phyloP scores from a whole-genome alignment of 331 rosid species.

The Pyracantha coccinea region DNA sequence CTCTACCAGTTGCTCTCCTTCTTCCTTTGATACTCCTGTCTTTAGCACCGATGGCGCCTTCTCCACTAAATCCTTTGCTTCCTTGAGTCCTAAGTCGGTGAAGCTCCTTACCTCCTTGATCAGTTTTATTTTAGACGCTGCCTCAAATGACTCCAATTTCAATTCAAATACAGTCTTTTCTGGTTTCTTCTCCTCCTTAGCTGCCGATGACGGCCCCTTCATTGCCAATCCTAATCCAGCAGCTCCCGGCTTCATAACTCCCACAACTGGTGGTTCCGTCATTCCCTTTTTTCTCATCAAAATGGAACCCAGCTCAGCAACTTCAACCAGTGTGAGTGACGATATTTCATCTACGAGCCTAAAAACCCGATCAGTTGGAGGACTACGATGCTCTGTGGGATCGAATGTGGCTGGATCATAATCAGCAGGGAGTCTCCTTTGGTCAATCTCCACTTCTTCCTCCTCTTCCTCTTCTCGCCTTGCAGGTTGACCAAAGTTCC shows the following conservation, averaged over 20 bases:
- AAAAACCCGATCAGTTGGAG: conserved; percentile 65
- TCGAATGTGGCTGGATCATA: conserved; percentile 70
- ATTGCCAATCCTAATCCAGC: conserved; percentile 42
- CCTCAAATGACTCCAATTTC: conserved; percentile 70
- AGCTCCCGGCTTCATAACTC: conserved; percentile 59
- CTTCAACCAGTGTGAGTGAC: conserved; percentile 61
- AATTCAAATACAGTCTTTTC: conserved; percentile 66
- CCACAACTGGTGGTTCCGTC: conserved; percentile 43
- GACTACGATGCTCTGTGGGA: conserved; percentile 55
- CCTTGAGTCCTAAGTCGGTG: conserved; percentile 77
- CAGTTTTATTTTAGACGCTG: conserved; percentile 61
- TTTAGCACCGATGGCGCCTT: conserved; percentile 61
- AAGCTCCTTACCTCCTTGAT: conserved; percentile 76
- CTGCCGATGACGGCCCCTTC: conserved; percentile 32
- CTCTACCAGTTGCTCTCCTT: conserved; percentile 64
- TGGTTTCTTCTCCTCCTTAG: conserved; percentile 62
- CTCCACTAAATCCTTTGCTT: conserved; percentile 75
- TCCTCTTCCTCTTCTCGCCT: conserved; percentile 53
- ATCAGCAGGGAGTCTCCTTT: conserved; percentile 77
- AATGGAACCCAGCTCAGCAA: conserved; percentile 53
- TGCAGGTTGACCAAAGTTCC: conserved; percentile 52
- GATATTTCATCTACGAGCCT: conserved; percentile 71
- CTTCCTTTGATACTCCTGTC: conserved; percentile 72
- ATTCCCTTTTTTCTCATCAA: conserved; percentile 52
- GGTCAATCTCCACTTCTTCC: conserved; percentile 72